phyloP scores from a whole-genome alignment of 306 rosid genomes.

The Glycine soja region DNA sequence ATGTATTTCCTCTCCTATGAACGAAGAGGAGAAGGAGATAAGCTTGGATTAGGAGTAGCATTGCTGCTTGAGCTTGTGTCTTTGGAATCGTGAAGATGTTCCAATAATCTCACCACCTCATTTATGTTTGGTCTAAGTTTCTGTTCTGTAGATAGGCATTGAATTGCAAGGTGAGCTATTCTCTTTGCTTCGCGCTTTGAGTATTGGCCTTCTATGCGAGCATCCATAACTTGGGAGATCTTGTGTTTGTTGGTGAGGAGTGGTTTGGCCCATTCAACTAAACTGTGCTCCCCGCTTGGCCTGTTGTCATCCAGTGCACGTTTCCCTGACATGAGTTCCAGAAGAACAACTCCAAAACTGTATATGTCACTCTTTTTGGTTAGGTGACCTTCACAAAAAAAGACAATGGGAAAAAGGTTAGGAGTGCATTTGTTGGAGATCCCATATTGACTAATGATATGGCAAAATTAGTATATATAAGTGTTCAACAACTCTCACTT shows the following conservation, averaged over 20 bases:
- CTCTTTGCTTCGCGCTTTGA: constrained; percentile 58
- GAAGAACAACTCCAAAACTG: constrained; percentile 90
- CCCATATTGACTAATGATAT: no score
- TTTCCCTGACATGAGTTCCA: constrained; percentile 81
- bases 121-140: constrained; percentile 75
- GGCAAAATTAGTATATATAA: no score
- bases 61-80: constrained; percentile 35
- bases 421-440: not conserved
- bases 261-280: constrained; percentile 92
- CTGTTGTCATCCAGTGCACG: constrained; percentile 83
- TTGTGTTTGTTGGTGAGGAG: constrained; percentile 71
- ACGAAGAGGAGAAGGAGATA: constrained; percentile 57
- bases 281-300: constrained; percentile 69
- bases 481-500: no score
- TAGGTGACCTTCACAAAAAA: constrained; percentile 73
- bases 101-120: constrained; percentile 73
- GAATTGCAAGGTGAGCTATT: constrained; percentile 68
- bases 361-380: constrained; percentile 87
- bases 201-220: constrained; percentile 83
- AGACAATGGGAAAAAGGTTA: constrained; percentile 31
- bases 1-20: constrained; percentile 39
- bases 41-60: constrained; percentile 48
- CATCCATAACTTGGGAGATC: constrained; percentile 69
- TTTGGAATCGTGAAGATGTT: constrained; percentile 62
- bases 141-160: constrained; percentile 67